phyloP scores from a whole-genome alignment of 805 yeast species.

The Hermanozyma aechmeae region DNA sequence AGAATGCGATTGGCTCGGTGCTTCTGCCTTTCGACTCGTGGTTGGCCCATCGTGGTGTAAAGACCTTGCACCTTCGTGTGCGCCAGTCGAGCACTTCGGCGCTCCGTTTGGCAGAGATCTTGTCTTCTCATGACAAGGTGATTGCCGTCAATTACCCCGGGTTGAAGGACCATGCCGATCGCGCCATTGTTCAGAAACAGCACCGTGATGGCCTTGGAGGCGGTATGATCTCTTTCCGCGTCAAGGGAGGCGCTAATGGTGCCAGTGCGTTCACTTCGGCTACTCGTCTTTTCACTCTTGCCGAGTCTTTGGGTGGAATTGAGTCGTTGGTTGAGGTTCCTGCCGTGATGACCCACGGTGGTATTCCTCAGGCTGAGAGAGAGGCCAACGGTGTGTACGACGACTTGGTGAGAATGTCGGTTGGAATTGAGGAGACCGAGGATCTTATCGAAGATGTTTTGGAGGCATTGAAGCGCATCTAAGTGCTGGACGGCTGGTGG shows the following conservation, averaged over 20 bases:
- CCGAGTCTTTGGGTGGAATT: conserved; percentile 87
- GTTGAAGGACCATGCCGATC: conserved; percentile 52
- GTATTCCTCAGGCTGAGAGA: conserved; percentile 71
- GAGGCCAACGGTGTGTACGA: conserved; percentile 75
- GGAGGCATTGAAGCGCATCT: conserved; percentile 47
- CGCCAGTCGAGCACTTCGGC: conserved; percentile 63
- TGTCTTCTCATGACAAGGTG: conserved; percentile 43
- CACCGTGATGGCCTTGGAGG: conserved; percentile 85
- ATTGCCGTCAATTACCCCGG: conserved; percentile 79
- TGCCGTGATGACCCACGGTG: conserved; percentile 88
- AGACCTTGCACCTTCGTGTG: conserved; percentile 75
- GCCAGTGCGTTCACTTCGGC: conserved; percentile 67
- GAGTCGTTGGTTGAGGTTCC: conserved; percentile 84
- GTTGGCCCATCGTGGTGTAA: conserved; percentile 89
- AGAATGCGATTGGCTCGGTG: conserved; percentile 81
- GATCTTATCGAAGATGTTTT: conserved; percentile 66
- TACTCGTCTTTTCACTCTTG: conserved; percentile 72
- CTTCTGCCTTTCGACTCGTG: conserved; percentile 89
- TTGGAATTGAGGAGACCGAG: conserved; percentile 78
- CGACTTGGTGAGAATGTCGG: conserved; percentile 73
- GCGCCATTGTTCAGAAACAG: conserved; percentile 58
- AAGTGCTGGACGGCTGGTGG: no score
- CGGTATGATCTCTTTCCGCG: conserved; percentile 84
- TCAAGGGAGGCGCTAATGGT: conserved; percentile 70
- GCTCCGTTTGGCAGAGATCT: conserved; percentile 56